Base-by-base conservation (phyloP, 164 flowering plant species). In the Tinospora cordifolia region DNA sequence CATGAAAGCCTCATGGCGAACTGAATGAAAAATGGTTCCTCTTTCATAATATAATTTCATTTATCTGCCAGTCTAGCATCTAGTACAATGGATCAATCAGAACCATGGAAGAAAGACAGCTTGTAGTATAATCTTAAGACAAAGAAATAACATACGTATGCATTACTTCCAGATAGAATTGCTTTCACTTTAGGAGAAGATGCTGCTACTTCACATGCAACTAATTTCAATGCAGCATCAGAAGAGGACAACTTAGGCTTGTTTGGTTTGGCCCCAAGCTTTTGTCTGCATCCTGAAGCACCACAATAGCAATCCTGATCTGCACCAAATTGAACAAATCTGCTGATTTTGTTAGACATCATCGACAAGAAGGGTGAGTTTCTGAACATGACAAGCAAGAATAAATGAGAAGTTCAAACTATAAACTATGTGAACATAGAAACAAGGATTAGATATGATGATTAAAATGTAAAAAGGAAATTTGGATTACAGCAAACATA, bases 281-380 rank as follows among this genome's bases (percentile, higher is more conserved):
- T 91, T 65, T 79, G 75, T 78, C 94, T 84, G 77, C 99, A 95
- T 67, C 86, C 85, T 27, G 25, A 72, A 73, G 98, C 94, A 77
- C 97, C 96, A 82, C 99, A 95, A 69, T 88, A 80, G 83, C 99
- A 95, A 85, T 86, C 90, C 81, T 95, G 98, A 85, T 95, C 98
- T 81, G 97, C 97, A 79, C 99, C 99, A 87, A 95, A 95, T 70
- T 95, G 99, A 76, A 95, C 98, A 86, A 95, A 95, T 88, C 99
- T 95, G 94, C 89, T 73, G 74, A 68, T 74, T 58, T 75, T 73
- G 72, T 89, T 82, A 86, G 86, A 80, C 39, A 51, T 14, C 7
- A 17, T 51, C 59, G 3, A 51, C 21, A 51, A 51, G 4, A 51
- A 17, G 59, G 59, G 59, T 51, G 19, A 17, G 13, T 0, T 51